phyloP scores from a whole-genome alignment of 2,329 filamentous ascomycete genomes.

The Metarhizium anisopliae region DNA sequence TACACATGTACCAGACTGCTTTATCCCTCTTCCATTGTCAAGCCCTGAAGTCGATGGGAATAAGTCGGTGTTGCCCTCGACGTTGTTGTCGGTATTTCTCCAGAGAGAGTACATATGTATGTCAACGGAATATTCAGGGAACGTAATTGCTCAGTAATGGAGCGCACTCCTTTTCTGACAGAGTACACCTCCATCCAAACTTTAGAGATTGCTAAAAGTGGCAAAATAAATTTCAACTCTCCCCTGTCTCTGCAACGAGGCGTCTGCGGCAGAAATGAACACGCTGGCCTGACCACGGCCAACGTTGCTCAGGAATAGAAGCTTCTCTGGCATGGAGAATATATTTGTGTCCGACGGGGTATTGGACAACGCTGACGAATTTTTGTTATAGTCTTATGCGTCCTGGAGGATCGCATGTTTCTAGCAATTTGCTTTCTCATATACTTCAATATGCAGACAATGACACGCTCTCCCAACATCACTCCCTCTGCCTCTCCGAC shows the following conservation, averaged over 20 bases:
- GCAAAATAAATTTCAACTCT: constrained; percentile 34
- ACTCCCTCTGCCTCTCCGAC: too few species aligned
- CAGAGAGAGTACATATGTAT: too few species aligned
- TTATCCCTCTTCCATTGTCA: constrained; percentile 8
- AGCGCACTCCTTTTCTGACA: too few species aligned
- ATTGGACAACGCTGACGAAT: neutral
- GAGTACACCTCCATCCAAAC: too few species aligned
- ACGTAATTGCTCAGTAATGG: too few species aligned
- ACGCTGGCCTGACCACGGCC: constrained; percentile 39
- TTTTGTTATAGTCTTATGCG: too few species aligned
- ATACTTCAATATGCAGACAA: too few species aligned
- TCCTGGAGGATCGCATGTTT: too few species aligned
- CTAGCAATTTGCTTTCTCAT: too few species aligned
- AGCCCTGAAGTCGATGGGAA: constrained; percentile 19
- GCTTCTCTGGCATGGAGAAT: constrained; percentile 6
- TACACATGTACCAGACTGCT: neutral
- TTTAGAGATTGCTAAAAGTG: constrained; percentile 20
- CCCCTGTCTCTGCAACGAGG: constrained; percentile 23
- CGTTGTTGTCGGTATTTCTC: neutral
- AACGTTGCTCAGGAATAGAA: constrained; percentile 34
- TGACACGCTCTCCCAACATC: too few species aligned
- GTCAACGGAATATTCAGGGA: too few species aligned
- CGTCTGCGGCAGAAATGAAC: constrained; percentile 31
- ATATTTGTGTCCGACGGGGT: neutral
- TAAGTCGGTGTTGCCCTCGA: constrained; percentile 12